Conservation (phyloP, 2,329 filamentous ascomycete genomes). For the Xylaria sp. region DNA sequence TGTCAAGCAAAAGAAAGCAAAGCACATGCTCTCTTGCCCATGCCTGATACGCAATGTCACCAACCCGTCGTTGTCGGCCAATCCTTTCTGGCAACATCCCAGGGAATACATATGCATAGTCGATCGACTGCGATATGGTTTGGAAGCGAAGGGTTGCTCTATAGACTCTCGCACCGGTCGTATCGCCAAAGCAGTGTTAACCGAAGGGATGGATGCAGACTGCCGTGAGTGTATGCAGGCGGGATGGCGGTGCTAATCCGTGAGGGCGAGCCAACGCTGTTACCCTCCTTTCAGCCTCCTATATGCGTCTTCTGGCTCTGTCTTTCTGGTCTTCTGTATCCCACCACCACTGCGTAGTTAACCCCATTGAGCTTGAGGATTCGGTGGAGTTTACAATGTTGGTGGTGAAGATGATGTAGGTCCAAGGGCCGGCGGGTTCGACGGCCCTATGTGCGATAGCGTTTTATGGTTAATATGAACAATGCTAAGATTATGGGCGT, state of each 20-base stretch:
- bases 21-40: conserved; percentile 4
- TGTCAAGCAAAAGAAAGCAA: neutral
- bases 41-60: conserved; percentile 5
- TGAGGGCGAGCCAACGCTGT: neutral
- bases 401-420: neutral
- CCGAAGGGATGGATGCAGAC: conserved; percentile 5
- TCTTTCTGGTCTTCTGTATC: neutral
- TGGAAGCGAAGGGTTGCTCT: conserved; percentile 13
- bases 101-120: conserved; percentile 13
- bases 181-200: conserved; percentile 1
- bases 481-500: neutral
- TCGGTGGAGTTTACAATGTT: neutral
- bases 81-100: neutral
- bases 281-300: neutral
- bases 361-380: neutral
- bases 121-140: conserved; percentile 5
- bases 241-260: conserved; percentile 1
- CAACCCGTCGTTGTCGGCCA: conserved; percentile 2
- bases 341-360: neutral
- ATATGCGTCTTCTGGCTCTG: neutral
- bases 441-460: neutral
- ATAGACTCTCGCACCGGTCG: conserved; percentile 9
- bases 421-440: neutral
- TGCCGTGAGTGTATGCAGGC: neutral
- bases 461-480: neutral